These are phyloP conservation scores for Withania somnifera DNA, from an alignment of 305 asterid genomes.

Conservation along the genomic window DNA sequence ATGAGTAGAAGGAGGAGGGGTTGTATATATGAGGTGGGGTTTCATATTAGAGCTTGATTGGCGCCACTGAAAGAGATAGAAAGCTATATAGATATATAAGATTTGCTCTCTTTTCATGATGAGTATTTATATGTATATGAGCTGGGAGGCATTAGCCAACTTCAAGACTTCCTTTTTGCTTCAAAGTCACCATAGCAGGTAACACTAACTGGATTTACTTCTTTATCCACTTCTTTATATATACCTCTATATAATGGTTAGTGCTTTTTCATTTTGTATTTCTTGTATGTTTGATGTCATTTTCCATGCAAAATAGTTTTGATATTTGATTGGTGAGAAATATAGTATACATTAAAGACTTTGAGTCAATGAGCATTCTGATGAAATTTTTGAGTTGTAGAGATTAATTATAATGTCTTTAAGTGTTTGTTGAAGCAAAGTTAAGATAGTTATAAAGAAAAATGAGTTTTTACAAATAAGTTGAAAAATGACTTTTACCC, in stretches of 20 bases:
- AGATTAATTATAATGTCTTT: too few relatives aligned
- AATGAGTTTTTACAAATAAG: too few relatives aligned
- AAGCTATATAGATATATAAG: background rate
- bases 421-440: too few relatives aligned
- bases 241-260: too few relatives aligned
- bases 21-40: conserved; percentile 8
- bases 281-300: too few relatives aligned
- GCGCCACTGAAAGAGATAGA: conserved; percentile 9
- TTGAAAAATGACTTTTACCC: too few relatives aligned
- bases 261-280: too few relatives aligned
- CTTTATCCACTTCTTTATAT: conserved; percentile 1
- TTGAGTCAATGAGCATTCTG: background rate
- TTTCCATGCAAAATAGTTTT: too few relatives aligned
- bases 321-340: background rate
- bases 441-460: too few relatives aligned
- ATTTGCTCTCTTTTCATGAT: background rate
- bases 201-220: background rate
- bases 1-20: background rate
- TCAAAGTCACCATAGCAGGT: conserved; percentile 13
- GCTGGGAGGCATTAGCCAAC: conserved; percentile 14
- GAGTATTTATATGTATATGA: conserved; percentile 3
- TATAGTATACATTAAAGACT: background rate
- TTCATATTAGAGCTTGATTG: conserved; percentile 15
- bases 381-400: background rate
- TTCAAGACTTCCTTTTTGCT: background rate